Conservation (phyloP, 2,329 filamentous ascomycete species). For the Lasiodiplodia sp. region DNA sequence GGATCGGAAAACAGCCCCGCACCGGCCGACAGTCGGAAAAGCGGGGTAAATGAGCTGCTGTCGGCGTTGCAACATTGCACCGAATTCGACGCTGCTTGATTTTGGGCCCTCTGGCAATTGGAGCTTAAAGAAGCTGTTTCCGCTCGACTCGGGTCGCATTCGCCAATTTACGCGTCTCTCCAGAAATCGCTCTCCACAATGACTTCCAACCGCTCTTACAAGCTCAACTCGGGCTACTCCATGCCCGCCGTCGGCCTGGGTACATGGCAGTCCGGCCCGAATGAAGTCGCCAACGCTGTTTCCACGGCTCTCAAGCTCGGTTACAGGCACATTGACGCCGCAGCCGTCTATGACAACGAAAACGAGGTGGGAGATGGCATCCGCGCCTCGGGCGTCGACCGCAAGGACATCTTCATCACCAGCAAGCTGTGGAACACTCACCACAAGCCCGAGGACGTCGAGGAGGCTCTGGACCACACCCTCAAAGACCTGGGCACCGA, state of each 20-base stretch:
- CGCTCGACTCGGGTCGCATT: background rate
- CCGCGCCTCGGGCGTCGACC: conserved; percentile 51
- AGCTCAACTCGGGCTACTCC: conserved; percentile 27
- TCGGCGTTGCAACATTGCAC: conserved; percentile 5
- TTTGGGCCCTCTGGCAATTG: background rate
- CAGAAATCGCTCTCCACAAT: background rate
- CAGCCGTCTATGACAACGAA: conserved; percentile 59
- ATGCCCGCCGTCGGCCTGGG: conserved; percentile 28
- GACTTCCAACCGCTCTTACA: conserved; percentile 23
- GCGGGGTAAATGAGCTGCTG: background rate
- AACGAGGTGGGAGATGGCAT: conserved; percentile 57
- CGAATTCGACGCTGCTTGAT: background rate
- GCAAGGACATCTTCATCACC: conserved; percentile 59
- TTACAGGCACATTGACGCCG: conserved; percentile 64
- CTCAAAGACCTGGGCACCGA: conserved; percentile 66
- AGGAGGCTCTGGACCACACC: conserved; percentile 62
- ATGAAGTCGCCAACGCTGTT: conserved; percentile 27
- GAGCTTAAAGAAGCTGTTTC: background rate
- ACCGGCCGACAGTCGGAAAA: background rate
- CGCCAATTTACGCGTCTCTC: background rate
- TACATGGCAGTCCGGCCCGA: conserved; percentile 29
- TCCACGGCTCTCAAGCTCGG: conserved; percentile 42
- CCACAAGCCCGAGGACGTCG: conserved; percentile 74
- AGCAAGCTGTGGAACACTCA: conserved; percentile 87
- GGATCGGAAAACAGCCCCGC: conserved; percentile 25